Evolutionary conservation across 2,329 filamentous ascomycete species (phyloP).

Genomic region (Emergomyces orientalis): DNA sequence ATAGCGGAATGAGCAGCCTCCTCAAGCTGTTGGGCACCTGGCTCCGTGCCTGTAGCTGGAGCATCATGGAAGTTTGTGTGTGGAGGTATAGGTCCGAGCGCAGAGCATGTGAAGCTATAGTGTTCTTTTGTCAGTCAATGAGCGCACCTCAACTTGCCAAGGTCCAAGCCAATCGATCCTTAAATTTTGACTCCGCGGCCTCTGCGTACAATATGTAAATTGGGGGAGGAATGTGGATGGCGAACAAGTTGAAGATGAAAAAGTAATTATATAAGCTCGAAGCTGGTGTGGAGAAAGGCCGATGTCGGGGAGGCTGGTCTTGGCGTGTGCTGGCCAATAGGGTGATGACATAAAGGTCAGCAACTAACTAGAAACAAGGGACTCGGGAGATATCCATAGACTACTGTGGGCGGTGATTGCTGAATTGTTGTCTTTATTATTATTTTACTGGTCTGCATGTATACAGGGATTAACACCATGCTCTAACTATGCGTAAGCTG

Average conservation of each 20-base stretch:
- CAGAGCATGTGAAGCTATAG: background rate
- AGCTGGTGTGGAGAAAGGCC: background rate
- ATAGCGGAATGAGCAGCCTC: constrained; percentile 7
- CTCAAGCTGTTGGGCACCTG: constrained; percentile 8
- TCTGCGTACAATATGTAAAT: background rate
- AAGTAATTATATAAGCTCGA: background rate
- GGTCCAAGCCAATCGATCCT: background rate
- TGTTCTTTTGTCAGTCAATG: background rate
- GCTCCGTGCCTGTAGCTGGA: constrained; percentile 10
- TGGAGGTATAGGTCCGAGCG: background rate
- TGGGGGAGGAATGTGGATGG: background rate
- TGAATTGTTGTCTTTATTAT: background rate
- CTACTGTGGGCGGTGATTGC: background rate
- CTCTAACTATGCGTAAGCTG: background rate
- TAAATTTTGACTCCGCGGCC: background rate
- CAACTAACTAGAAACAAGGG: background rate
- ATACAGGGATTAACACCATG: background rate
- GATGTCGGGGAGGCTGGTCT: background rate
- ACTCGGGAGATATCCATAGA: no score
- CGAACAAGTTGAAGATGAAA: background rate
- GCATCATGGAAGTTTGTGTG: constrained; percentile 7
- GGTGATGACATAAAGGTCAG: background rate
- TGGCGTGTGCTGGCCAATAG: background rate
- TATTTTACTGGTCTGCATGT: background rate
- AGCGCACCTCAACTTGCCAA: background rate